Conservation (phyloP, 2,329 filamentous ascomycete species). For the Arachnopeziza araneosa region DNA sequence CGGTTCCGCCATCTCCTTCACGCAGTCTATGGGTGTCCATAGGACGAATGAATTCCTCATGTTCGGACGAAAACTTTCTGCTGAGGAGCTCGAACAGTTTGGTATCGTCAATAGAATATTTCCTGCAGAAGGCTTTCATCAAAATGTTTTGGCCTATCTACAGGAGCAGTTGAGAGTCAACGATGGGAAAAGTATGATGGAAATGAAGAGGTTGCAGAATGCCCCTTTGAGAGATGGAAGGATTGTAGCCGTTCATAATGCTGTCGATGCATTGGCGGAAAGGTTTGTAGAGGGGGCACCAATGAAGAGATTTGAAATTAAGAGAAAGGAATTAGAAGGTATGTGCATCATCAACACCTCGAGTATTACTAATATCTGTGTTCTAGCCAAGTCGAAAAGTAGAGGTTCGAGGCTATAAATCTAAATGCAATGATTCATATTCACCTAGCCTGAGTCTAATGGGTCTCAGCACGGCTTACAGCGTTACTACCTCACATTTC, state of each 20-base stretch:
- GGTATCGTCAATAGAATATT: conserved; percentile 44
- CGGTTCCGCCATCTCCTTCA: conserved; percentile 40
- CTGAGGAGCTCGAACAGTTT: conserved; percentile 37
- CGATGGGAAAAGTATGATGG: conserved; percentile 48
- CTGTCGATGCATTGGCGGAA: conserved; percentile 42
- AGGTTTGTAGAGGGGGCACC: conserved; percentile 44
- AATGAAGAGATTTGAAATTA: conserved; percentile 37
- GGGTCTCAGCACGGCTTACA: too few species aligned
- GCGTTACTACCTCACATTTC: too few species aligned
- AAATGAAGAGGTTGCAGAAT: conserved; percentile 46
- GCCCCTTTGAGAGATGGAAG: conserved; percentile 37
- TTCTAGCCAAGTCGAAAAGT: neutral
- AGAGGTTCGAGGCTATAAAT: neutral
- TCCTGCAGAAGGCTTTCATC: conserved; percentile 36
- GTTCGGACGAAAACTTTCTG: conserved; percentile 42
- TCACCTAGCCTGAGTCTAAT: too few species aligned
- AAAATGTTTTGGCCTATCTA: conserved; percentile 37
- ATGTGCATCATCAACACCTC: conserved; percentile 2
- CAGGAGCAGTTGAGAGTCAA: conserved; percentile 38
- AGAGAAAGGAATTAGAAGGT: conserved; percentile 32
- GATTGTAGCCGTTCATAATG: conserved; percentile 42
- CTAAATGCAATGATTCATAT: too few species aligned
- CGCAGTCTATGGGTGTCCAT: conserved; percentile 43
- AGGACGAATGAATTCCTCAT: conserved; percentile 47
- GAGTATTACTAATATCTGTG: neutral